A percentile compares a stretch with the other conserved stretches of the same genome.
phyloP scores from a whole-genome alignment of 169 alveolate species.

The Cyclospora cayetanensis region DNA sequence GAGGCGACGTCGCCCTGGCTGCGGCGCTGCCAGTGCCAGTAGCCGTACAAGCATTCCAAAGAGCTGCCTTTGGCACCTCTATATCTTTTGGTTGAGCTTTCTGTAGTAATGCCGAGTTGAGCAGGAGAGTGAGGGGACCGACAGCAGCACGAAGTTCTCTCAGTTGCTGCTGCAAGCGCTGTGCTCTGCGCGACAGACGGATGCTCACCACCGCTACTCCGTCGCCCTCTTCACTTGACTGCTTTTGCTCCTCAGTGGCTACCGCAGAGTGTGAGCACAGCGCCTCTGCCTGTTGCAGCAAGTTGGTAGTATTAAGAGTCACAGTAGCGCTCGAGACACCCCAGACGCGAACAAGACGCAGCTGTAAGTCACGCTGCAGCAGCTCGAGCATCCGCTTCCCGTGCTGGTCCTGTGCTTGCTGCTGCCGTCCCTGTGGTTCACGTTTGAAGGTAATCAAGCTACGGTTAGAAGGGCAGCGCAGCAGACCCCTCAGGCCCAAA shows the following conservation, averaged over 20 bases:
- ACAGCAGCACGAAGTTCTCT: constrained; percentile 39
- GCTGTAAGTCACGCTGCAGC: constrained; percentile 64
- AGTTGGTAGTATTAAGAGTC: constrained; percentile 39
- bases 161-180: constrained; percentile 57
- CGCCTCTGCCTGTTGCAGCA: constrained; percentile 53
- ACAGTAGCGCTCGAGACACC: constrained; percentile 70
- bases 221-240: constrained; percentile 69
- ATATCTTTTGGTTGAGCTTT: neutral
- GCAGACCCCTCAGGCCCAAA: constrained; percentile 44
- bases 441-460: constrained; percentile 23
- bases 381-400: constrained; percentile 37
- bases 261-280: neutral
- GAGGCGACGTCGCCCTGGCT: neutral
- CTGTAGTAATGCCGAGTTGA: constrained; percentile 48
- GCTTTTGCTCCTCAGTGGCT: neutral
- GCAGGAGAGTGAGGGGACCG: constrained; percentile 67
- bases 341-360: constrained; percentile 68
- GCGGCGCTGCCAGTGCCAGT: neutral
- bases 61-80: neutral
- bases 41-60: neutral
- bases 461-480: constrained; percentile 48
- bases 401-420: neutral
- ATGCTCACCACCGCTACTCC: constrained; percentile 66
- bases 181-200: constrained; percentile 42
- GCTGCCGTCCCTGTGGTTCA: neutral